Evolutionary conservation across 2,329 filamentous ascomycete species (phyloP), one percentile per base, ranked within the genome.

Genomic region (Pestalotiopsis sp.): DNA sequence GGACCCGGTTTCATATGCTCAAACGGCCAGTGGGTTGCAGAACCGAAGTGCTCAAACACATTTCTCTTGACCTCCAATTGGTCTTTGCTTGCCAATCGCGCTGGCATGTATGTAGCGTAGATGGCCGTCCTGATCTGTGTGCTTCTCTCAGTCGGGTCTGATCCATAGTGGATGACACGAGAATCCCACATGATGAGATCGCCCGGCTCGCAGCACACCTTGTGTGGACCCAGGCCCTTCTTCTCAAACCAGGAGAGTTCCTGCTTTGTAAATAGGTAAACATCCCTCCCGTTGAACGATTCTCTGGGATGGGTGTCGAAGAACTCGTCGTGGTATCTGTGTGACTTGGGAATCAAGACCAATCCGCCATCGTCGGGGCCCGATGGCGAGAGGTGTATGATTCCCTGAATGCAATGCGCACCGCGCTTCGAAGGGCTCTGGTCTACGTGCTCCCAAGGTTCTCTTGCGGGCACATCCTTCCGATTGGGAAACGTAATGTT

Each of bases 131-230:
- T 17, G 12, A 63, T 63, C 38, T 39, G 27, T 25, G 14, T 20
- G 17, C 61, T 17, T 36, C 36, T 63, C 38, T 63, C 38, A 3
- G 61, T 63, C n/a, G 61, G 61, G n/a, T 63, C 61, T 20, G 61
- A 39, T 7, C 61, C 61, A n/a, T 63, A 63, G 39, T 63, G 61
- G 12, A 63, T 45, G 14, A 45, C 11, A 2, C 61, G 61, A 7
- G 31, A 41, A 20, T 63, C 61, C 61, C 61, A 63, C 38, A 63
- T n/a, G 61, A 63, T 63, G 27, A 63, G 38, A n/a, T 63, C 61
- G 17, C 61, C 61, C 6, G 31, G 36, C 12, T 63, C 61, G 14
- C 23, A 7, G 38, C 27, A 39, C 17, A 63, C 61, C 38, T 63
- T 63, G 31, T 63, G 61, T 4, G 31, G 31, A 12, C 1, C 2